A percentile compares a stretch with the other conserved stretches of the same genome.
These are phyloP conservation scores for Escallonia herrerae DNA, from an alignment of 129 eudicot genomes.

Conservation along the genomic window DNA sequence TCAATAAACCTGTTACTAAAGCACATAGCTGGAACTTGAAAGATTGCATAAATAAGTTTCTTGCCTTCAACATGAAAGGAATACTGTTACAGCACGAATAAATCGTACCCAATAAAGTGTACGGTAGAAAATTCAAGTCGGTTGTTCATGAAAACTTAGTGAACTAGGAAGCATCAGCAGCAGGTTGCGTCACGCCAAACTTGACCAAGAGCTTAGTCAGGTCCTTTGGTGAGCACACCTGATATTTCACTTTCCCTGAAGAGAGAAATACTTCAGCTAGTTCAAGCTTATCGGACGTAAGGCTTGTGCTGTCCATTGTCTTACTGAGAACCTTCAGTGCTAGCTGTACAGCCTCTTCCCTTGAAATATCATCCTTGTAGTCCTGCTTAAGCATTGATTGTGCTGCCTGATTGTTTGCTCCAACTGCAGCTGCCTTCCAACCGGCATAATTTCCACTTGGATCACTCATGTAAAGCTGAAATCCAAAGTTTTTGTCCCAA, in stretches of 20 bases:
- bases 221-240: constrained; percentile 56
- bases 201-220: constrained; percentile 52
- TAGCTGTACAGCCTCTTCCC: constrained; percentile 77
- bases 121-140: not conserved
- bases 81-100: too few species aligned
- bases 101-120: not conserved
- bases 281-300: constrained; percentile 81
- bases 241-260: constrained; percentile 67
- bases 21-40: too few species aligned
- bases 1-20: too few species aligned
- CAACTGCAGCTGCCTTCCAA: constrained; percentile 87
- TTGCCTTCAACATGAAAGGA: constrained; percentile 1
- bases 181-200: constrained; percentile 64
- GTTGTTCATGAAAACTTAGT: not conserved
- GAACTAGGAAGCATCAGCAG: constrained; percentile 40
- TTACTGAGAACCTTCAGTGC: constrained; percentile 81
- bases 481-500: constrained; percentile 84
- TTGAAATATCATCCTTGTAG: constrained; percentile 61
- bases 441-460: constrained; percentile 91
- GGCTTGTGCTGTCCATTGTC: constrained; percentile 85
- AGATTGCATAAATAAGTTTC: not conserved
- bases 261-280: constrained; percentile 67
- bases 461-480: constrained; percentile 92
- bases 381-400: constrained; percentile 89
- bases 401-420: constrained; percentile 83